These are phyloP conservation scores for Eutrema japonicum DNA, from an alignment of 345 rosid genomes.

Conservation along the genomic window DNA sequence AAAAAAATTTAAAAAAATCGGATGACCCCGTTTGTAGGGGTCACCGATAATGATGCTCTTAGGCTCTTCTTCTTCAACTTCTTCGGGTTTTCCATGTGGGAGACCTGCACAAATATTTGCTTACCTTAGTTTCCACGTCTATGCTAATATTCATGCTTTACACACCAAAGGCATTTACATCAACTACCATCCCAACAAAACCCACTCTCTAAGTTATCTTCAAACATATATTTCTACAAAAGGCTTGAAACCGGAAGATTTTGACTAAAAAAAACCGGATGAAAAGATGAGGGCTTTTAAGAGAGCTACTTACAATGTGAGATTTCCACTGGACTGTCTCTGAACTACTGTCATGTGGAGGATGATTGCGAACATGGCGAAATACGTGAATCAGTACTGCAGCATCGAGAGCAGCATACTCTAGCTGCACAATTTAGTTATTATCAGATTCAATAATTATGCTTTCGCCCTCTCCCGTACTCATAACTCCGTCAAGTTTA, in stretches of 20 bases:
- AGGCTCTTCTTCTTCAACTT: conserved; percentile 47
- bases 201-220: neutral
- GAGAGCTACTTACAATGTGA: conserved; percentile 59
- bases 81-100: conserved; percentile 56
- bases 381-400: conserved; percentile 87
- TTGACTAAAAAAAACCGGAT: neutral
- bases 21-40: too few species aligned
- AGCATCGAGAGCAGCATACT: conserved; percentile 94
- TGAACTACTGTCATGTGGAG: conserved; percentile 47
- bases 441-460: neutral
- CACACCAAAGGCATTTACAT: conserved; percentile 16
- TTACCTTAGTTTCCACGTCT: conserved; percentile 17
- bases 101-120: conserved; percentile 50
- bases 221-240: neutral
- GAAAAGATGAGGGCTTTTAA: neutral
- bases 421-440: conserved; percentile 58
- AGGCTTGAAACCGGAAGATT: neutral
- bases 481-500: neutral
- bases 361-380: conserved; percentile 49
- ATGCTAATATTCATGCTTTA: conserved; percentile 4
- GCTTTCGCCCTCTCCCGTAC: too few species aligned
- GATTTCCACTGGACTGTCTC: conserved; percentile 80
- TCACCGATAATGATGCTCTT: too few species aligned
- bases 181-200: neutral
- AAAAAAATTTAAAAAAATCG: too few species aligned